A percentile compares a stretch with the other conserved stretches of the same genome.
These are phyloP conservation scores for Lactarius akahatsu DNA, from an alignment of 768 basidiomycete genomes.

Conservation along the genomic window DNA sequence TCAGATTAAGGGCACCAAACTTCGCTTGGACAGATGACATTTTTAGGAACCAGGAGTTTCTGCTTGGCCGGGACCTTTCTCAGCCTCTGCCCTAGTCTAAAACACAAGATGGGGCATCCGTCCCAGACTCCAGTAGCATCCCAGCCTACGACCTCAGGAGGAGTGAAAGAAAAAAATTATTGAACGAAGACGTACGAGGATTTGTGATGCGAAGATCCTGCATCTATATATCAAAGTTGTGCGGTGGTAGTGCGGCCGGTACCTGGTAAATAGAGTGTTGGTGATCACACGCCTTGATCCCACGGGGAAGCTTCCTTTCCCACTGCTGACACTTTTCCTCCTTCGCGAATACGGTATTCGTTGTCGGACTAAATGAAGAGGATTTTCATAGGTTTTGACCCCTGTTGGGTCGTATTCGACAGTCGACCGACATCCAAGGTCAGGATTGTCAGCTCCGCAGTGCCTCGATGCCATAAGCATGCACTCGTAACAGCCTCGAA, in stretches of 20 bases:
- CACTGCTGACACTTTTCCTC: background rate
- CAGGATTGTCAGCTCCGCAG: background rate
- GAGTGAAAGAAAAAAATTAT: background rate
- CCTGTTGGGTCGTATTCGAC: background rate
- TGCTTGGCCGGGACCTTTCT: background rate
- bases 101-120: background rate
- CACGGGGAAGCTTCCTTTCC: conserved; percentile 7
- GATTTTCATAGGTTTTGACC: background rate
- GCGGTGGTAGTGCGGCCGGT: background rate
- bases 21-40: background rate
- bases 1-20: background rate
- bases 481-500: too few relatives aligned
- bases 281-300: background rate
- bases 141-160: background rate
- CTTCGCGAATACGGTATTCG: background rate
- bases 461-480: background rate
- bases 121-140: background rate
- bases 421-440: background rate
- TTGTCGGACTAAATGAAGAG: background rate
- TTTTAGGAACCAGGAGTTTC: conserved; percentile 1
- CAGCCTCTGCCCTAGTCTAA: background rate
- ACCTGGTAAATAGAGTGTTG: background rate
- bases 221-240: background rate
- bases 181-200: background rate
- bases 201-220: background rate